Conservation (phyloP, 2,329 filamentous ascomycete species). For the Diplocarpon mali region DNA sequence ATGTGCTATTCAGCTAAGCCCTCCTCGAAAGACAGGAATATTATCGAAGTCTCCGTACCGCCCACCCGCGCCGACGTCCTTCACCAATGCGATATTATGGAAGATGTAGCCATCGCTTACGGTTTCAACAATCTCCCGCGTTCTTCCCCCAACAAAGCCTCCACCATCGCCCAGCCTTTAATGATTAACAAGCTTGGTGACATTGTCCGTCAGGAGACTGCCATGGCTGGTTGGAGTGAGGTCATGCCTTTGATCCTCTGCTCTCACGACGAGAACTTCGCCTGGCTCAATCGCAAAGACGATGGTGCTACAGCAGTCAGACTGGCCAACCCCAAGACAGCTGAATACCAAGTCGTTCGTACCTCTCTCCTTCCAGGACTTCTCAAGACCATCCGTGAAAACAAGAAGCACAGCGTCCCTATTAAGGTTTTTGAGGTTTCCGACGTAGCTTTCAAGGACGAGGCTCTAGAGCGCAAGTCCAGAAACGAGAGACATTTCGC, state of each 20-base stretch:
- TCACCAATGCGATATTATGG: slow-evolving; percentile 97
- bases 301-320: slow-evolving; percentile 73
- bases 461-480: slow-evolving; percentile 68
- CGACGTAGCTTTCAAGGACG: slow-evolving; percentile 87
- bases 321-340: slow-evolving; percentile 85
- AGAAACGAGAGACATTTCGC: slow-evolving; percentile 92
- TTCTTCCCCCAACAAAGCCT: slow-evolving; percentile 73
- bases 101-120: slow-evolving; percentile 92
- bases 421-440: slow-evolving; percentile 89
- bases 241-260: slow-evolving; percentile 94
- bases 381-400: slow-evolving; percentile 87
- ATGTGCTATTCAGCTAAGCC: slow-evolving; percentile 82
- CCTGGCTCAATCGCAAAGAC: slow-evolving; percentile 82
- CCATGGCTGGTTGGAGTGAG: slow-evolving; percentile 93
- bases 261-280: slow-evolving; percentile 97
- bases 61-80: slow-evolving; percentile 88
- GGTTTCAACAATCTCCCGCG: slow-evolving; percentile 94
- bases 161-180: slow-evolving; percentile 76
- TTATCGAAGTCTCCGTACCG: slow-evolving; percentile 74
- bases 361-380: slow-evolving; percentile 78
- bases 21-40: slow-evolving; percentile 54
- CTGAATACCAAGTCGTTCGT: slow-evolving; percentile 86
- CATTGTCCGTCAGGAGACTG: slow-evolving; percentile 78
- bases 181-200: slow-evolving; percentile 91
- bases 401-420: slow-evolving; percentile 77